Conservation (phyloP, 306 rosid genomes). For the Glycine tomentella region DNA sequence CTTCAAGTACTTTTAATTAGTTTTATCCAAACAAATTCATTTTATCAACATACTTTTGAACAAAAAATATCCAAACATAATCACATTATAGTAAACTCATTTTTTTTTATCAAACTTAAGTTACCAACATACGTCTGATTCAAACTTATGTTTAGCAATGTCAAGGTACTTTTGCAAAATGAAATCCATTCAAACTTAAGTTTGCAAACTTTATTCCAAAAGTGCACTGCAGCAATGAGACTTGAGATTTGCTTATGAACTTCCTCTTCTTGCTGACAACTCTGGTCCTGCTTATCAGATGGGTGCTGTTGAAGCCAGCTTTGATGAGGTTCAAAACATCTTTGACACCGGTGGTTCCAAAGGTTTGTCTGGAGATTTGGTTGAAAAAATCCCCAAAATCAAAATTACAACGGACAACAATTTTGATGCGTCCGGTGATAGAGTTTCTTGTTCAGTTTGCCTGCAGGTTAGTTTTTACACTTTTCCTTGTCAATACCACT, state of each 20-base stretch:
- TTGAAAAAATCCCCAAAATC: slow-evolving; percentile 88
- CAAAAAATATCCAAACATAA: too few species aligned
- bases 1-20: too few species aligned
- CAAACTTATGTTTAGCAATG: background rate
- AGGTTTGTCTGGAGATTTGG: slow-evolving; percentile 87
- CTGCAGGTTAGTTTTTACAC: slow-evolving; percentile 72
- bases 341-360: slow-evolving; percentile 87
- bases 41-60: too few species aligned
- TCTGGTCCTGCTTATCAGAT: slow-evolving; percentile 60
- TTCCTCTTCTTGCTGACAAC: slow-evolving; percentile 45
- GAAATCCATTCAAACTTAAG: background rate
- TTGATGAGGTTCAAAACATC: slow-evolving; percentile 86
- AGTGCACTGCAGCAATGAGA: background rate
- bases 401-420: slow-evolving; percentile 71
- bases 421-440: slow-evolving; percentile 83
- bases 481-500: background rate
- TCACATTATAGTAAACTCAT: too few species aligned
- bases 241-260: slow-evolving; percentile 27
- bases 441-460: slow-evolving; percentile 93
- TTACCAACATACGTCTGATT: too few species aligned
- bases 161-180: background rate
- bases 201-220: background rate
- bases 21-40: too few species aligned
- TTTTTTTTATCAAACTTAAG: too few species aligned
- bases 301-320: slow-evolving; percentile 89